Evolutionary conservation across 176 grass and related monocot genomes (phyloP).

Genomic region (Secale cereale): DNA sequence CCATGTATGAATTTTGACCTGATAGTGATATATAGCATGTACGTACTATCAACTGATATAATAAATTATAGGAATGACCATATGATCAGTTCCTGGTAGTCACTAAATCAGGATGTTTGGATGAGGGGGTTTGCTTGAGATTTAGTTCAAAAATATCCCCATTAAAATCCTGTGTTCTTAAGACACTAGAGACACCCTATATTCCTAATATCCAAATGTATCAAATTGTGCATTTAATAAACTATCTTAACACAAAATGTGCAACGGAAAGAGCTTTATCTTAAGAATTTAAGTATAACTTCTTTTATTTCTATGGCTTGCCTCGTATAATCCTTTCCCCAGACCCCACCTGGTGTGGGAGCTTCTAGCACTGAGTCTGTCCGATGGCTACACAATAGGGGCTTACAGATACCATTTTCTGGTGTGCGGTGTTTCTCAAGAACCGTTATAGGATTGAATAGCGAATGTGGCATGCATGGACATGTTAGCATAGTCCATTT

Average conservation of each 20-base stretch:
- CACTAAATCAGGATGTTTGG: not conserved
- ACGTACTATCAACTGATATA: not conserved
- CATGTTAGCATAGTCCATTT: conserved; percentile 9
- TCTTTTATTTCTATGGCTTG: not conserved
- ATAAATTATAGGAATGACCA: not conserved
- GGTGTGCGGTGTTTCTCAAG: not conserved
- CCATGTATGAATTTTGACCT: not conserved
- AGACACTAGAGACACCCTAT: not conserved
- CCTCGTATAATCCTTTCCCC: too few species aligned
- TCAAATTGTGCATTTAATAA: not conserved
- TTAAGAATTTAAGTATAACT: not conserved
- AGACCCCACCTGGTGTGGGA: too few species aligned
- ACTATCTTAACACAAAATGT: not conserved
- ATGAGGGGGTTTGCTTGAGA: not conserved
- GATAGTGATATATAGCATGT: not conserved
- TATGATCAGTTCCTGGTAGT: conserved; percentile 1
- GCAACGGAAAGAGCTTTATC: not conserved
- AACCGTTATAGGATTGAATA: not conserved
- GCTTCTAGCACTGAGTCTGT: too few species aligned
- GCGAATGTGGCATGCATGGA: not conserved
- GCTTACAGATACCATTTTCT: not conserved
- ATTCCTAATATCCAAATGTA: not conserved
- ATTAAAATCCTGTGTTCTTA: not conserved
- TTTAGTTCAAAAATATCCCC: not conserved
- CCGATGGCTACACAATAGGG: not conserved